Base-by-base conservation (phyloP, 352 stramenopile species). In the Pythium sp. region DNA sequence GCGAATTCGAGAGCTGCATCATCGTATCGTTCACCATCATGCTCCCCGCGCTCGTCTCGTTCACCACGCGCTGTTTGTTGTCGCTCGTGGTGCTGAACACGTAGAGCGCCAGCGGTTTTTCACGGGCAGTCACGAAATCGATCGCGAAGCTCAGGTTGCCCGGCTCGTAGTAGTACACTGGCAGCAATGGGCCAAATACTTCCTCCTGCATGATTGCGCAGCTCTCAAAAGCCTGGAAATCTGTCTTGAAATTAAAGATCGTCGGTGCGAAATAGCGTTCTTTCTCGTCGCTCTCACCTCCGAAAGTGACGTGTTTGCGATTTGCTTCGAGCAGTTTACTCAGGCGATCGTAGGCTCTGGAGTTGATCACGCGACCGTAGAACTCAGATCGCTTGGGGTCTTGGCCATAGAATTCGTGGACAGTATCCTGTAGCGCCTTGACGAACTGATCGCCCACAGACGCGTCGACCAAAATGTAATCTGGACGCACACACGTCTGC, bases 111-210 rank as follows among this genome's bases (percentile, higher is more conserved):
- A 98, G 78, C 3, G 93, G 92, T 62, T 95, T 96, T 2, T 88
- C 73, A 30, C 70, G 72, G 30, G 46, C 18, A 26, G 57, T 75
- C 36, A 89, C 66, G 32, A 81, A 80, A 51, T 62, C 66, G 36
- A 87, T 77, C 5, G 78, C 54, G 18, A 70, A 58, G 11, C 76
- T 58, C 32, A 86, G 56, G 28, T 81, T 54, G 32, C 67, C 73
- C 6, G 62, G 28, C 12, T 89, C 74, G 66, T 89, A 93, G 73
- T 93, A 94, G 43, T 95, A 78, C 49, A 99, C 92, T 2, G 96
- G 93, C 56, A 99, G 70, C 47, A 99, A 62, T 3, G 97, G 97
- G 1, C 97, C 96, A 78, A 99, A 99, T 28, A 99, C 93, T 76
- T 99, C 96, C 58, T 99, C 90, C 24, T 84, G 72, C 86, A 98